Evolutionary conservation across 805 yeast species (phyloP).

Genomic region (Candida nitratophila): DNA sequence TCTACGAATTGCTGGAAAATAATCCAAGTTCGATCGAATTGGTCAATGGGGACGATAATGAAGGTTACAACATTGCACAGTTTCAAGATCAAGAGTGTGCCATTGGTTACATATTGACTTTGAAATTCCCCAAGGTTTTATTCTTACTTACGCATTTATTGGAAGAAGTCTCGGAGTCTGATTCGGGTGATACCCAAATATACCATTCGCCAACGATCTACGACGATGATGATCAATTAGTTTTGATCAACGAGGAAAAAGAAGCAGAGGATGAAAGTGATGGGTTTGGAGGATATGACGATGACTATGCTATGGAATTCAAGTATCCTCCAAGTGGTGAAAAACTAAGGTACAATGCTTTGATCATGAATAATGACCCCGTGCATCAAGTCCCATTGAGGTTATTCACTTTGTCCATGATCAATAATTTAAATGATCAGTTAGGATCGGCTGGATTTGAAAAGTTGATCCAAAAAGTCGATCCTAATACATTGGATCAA

Average conservation of each 20-base stretch:
- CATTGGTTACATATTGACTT: slow-evolving; percentile 15
- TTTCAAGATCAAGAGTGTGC: slow-evolving; percentile 2
- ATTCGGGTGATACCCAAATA: slow-evolving; percentile 45
- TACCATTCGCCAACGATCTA: slow-evolving; percentile 38
- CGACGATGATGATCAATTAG: slow-evolving; percentile 27
- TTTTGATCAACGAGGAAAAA: slow-evolving; percentile 14
- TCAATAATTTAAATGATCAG: slow-evolving; percentile 21
- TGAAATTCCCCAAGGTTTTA: slow-evolving; percentile 21
- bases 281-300: slow-evolving; percentile 8
- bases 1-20: neutral
- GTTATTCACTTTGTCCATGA: slow-evolving; percentile 29
- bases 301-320: slow-evolving; percentile 21
- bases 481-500: slow-evolving; percentile 23
- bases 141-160: slow-evolving; percentile 33
- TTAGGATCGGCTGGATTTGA: slow-evolving; percentile 27
- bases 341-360: slow-evolving; percentile 32
- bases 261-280: slow-evolving; percentile 16
- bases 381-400: slow-evolving; percentile 47
- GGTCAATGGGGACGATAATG: neutral
- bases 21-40: neutral
- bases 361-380: slow-evolving; percentile 37
- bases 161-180: slow-evolving; percentile 68
- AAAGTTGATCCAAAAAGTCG: slow-evolving; percentile 25
- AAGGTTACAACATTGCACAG: neutral
- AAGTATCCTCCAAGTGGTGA: slow-evolving; percentile 31